These are phyloP conservation scores for Xylariaceae sp. DNA, from an alignment of 2,329 filamentous ascomycete genomes.

Conservation along the genomic window DNA sequence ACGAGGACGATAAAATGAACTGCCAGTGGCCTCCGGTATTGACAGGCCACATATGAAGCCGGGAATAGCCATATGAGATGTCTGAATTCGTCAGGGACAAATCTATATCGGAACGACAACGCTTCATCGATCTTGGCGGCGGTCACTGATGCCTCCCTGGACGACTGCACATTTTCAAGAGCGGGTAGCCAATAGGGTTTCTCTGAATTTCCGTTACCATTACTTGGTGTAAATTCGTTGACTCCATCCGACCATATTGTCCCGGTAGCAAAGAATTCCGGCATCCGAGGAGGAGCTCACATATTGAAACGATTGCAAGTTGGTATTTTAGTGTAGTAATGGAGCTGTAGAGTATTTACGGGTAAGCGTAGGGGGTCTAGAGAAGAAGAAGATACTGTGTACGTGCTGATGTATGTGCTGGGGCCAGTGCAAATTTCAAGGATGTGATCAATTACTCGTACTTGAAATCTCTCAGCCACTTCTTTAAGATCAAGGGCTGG, in stretches of 20 bases:
- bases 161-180: conserved; percentile 2
- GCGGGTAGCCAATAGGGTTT: not conserved
- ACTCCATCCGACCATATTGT: not conserved
- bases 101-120: not conserved
- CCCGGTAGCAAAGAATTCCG: not conserved
- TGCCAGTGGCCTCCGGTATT: not conserved
- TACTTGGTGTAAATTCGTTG: not conserved
- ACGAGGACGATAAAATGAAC: not conserved
- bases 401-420: no score
- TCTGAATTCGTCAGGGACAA: not conserved
- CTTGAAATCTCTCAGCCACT: no score
- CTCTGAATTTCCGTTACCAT: not conserved
- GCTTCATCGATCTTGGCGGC: not conserved
- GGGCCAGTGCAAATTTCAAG: no score
- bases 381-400: no score
- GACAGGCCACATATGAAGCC: not conserved
- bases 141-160: not conserved
- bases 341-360: no score
- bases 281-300: no score
- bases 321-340: no score
- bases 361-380: no score
- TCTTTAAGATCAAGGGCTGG: no score
- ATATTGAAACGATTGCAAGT: no score
- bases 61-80: not conserved
- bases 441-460: no score